Evolutionary conservation across 495 filamentous ascomycete genomes (phyloP), one percentile per base, ranked within the genome.

Genomic region (Aspergillus wentii): DNA sequence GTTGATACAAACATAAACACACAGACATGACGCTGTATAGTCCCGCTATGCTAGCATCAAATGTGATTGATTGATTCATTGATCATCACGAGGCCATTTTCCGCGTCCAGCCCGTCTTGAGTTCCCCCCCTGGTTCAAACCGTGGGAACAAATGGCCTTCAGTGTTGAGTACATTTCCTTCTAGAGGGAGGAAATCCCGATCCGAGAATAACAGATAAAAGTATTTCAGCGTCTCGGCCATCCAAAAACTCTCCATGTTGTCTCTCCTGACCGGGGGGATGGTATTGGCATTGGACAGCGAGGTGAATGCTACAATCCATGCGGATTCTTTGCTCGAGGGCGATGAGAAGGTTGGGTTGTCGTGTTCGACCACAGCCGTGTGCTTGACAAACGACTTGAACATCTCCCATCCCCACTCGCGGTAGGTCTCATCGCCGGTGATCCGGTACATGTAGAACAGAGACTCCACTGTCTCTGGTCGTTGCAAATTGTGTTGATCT

Each of bases 361-460:
- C 61, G 14, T 79, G 75, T 17, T 86, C 84, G 14, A 75, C 64
- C 3, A 94, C 80, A 1, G 80, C 75, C 0, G 85, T 94, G 57
- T 95, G 78, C 44, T 84, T 80, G 54, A 90, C 67, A 58, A 99
- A 97, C 1, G 81, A 77, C 64, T 90, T 80, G 68, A 99, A 99
- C 77, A 97, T 97, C 44, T 94, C 81, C 92, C 92, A 99, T 6
- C 94, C 92, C 92, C 92, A 97, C 44, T 95, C 76, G 10, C 92
- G 78, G 59, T 99, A 99, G 45, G 78, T 86, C 17, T 75, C 70
- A 41, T 99, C 90, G 19, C 86, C 89, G 13, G 92, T 99, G 56
- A 99, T 91, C 36, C 92, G 82, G 83, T 91, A 99, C 89, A 99
- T 94, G 63, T 97, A 92, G 59, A 97, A 88, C 33, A 99, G 68